Evolutionary conservation across 305 asterid genomes (phyloP).

Genomic region (Petunia hybrid): DNA sequence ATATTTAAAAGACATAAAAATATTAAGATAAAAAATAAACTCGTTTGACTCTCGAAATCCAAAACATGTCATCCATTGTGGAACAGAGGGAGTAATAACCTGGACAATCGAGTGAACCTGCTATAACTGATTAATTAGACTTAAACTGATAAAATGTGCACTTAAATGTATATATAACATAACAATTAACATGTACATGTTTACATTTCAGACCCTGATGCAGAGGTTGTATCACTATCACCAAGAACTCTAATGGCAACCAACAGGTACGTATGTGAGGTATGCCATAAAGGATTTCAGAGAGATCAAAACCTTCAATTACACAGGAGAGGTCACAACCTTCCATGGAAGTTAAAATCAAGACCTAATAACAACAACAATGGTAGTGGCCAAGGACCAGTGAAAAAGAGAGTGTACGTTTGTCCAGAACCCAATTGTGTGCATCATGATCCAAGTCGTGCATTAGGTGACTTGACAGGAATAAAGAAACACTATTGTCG

Average conservation of each 20-base stretch:
- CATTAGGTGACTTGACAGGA: conserved; percentile 74
- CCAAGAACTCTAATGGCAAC: conserved; percentile 69
- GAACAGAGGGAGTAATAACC: too few species aligned
- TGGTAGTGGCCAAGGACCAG: too few species aligned
- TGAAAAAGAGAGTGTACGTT: conserved; percentile 53
- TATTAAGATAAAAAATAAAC: too few species aligned
- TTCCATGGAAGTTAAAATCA: conserved; percentile 46
- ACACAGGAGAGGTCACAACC: conserved; percentile 42
- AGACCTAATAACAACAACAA: conserved; percentile 41
- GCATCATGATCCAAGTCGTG: conserved; percentile 62
- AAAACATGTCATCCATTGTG: too few species aligned
- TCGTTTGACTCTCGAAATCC: too few species aligned
- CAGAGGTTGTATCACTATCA: conserved; percentile 67
- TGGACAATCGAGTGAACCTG: too few species aligned
- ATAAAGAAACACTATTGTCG: conserved; percentile 70
- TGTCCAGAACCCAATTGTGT: conserved; percentile 71
- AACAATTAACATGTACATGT: background rate
- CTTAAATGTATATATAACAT: background rate
- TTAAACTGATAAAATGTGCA: too few species aligned
- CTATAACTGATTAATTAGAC: too few species aligned
- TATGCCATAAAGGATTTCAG: conserved; percentile 68
- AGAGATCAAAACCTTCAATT: conserved; percentile 63
- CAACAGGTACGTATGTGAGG: conserved; percentile 65
- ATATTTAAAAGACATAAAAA: too few species aligned
- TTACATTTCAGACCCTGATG: conserved; percentile 56